Base-by-base conservation (phyloP, 306 rosid genomes). In the Sophora flavescens region DNA sequence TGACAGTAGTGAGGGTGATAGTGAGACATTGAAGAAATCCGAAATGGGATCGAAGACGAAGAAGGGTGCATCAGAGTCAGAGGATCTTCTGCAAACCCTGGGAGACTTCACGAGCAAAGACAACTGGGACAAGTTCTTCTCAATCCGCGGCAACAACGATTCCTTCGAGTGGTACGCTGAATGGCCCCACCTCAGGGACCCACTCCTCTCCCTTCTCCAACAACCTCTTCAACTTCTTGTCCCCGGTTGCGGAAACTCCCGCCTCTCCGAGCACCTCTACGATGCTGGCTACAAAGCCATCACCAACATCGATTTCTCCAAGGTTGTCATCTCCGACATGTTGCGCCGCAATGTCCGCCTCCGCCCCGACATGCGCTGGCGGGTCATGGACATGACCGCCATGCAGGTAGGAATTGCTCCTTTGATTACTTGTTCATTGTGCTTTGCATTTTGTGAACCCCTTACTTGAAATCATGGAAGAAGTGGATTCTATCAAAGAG, bases 161-260 rank as follows among this genome's bases (percentile, higher is more conserved):
- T 82, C 96, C 54, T 94, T 91, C 83, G 96, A 94, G 84, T 94
- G 98, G 98, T 94, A 94, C 81, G 94, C 97, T 7, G 94, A 91
- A 62, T 94, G 97, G 96, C 36, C 86, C 5, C 63, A 91, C 69
- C 94, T 95, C 86, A 22, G 50, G 6, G 66, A 51, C 64, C 92
- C 91, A 0, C 88, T 94, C 36, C 80, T 90, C 58, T 85, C 93
- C 28, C 91, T 80, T 47, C 84, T 91, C 82, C 59, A 8, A 11
- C 61, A 3, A 1, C 1, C 85, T 11, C 80, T 62, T 52, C 88
- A 78, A 54, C 69, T 95, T 8, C 97, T 95, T 35, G 67, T 95
- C 10, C 98, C 98, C 3, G 98, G 85, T 14, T 95, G 98, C 51
- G 98, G 98, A 1, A 95, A 89, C 81, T 95, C 98, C 42, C 89